A percentile compares a stretch with the other conserved stretches of the same genome.
These are phyloP conservation scores for Neckera pumila DNA, from an alignment of 225 moss, liverwort and hornwort genomes.

Conservation along the genomic window DNA sequence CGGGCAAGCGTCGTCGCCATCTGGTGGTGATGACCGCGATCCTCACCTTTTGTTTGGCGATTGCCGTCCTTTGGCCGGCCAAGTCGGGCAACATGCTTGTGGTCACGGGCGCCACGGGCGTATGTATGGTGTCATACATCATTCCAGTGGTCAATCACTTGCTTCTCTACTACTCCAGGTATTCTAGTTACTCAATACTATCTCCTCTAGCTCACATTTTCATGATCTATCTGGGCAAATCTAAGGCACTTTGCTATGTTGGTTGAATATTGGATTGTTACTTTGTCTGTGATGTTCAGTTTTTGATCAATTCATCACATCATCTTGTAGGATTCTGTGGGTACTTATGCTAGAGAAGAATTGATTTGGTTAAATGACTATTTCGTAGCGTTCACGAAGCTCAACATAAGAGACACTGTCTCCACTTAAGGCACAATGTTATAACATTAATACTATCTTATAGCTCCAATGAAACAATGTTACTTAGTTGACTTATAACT, in stretches of 20 bases:
- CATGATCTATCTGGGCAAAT: not conserved
- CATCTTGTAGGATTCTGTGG: not conserved
- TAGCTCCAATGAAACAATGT: not conserved
- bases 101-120: conserved; percentile 75
- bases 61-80: conserved; percentile 52
- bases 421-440: not conserved
- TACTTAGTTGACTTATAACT: not conserved
- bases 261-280: not conserved
- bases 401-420: not conserved
- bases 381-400: not conserved
- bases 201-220: not conserved
- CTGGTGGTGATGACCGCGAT: conserved; percentile 28
- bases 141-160: conserved; percentile 78
- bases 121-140: conserved; percentile 73
- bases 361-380: not conserved
- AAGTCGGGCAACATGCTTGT: conserved; percentile 52
- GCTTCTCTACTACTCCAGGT: conserved; percentile 32
- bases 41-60: conserved; percentile 17
- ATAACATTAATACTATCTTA: no score
- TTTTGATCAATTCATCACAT: not conserved
- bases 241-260: no score
- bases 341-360: not conserved
- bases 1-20: conserved; percentile 12
- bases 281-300: not conserved
- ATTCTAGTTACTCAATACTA: not conserved